Conservation (phyloP, 139 green algal genomes). For the Micromonas pusilla region DNA sequence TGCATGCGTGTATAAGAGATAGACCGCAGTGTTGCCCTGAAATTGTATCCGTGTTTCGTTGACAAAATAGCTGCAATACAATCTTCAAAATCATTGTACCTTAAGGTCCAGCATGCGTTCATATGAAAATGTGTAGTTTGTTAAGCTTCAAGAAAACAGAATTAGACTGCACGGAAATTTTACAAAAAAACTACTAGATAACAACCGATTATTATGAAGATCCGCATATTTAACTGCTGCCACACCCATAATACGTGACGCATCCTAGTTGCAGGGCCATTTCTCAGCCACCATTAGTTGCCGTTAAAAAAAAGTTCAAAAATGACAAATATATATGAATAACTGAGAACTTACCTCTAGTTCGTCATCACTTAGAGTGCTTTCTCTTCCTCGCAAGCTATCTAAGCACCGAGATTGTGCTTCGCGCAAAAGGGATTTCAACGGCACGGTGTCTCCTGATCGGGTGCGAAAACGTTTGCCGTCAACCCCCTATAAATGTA, state of each 20-base stretch:
- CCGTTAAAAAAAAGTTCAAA: no score
- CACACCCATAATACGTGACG: slow-evolving; percentile 63
- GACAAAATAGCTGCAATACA: no score
- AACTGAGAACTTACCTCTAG: not conserved
- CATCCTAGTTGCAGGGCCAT: not conserved
- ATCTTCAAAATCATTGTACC: slow-evolving; percentile 28
- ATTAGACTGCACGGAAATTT: not conserved
- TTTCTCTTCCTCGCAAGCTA: slow-evolving; percentile 16
- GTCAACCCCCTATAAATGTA: slow-evolving; percentile 75
- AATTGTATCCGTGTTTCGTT: no score
- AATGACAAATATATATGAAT: no score
- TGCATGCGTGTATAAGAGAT: slow-evolving; percentile 94
- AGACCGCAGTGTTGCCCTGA: slow-evolving; percentile 95
- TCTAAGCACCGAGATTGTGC: slow-evolving; percentile 44
- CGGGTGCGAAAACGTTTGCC: slow-evolving; percentile 81
- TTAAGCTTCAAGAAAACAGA: not conserved
- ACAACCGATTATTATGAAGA: slow-evolving; percentile 85
- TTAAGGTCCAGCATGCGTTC: slow-evolving; percentile 88
- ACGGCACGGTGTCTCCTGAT: slow-evolving; percentile 61
- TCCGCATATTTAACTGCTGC: slow-evolving; percentile 97
- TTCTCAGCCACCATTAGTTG: no score
- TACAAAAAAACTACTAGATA: not conserved
- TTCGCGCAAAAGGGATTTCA: slow-evolving; percentile 95
- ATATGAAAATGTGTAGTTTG: slow-evolving; percentile 92
- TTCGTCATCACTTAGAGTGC: not conserved